Percentiles rank a stretch among this genome's conserved stretches.
These are phyloP conservation scores for Pulchroboletus neoregius DNA, from an alignment of 1,284 basidiomycete species.

Conservation along the genomic window DNA sequence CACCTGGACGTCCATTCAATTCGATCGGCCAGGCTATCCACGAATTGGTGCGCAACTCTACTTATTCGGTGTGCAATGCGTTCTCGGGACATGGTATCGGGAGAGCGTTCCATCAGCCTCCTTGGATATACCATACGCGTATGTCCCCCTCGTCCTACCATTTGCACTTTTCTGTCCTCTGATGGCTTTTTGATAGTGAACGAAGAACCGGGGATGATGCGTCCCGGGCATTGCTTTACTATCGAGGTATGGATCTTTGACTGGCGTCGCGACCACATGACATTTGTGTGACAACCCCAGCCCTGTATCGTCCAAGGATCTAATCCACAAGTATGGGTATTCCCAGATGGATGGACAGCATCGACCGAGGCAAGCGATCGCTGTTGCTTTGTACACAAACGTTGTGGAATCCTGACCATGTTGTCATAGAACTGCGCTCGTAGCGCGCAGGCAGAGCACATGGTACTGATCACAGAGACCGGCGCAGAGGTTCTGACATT, in stretches of 20 bases:
- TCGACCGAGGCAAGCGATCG: conserved; percentile 64
- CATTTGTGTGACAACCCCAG: conserved; percentile 35
- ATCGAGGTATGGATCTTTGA: conserved; percentile 58
- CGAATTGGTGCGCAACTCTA: conserved; percentile 41
- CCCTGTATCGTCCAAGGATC: conserved; percentile 75
- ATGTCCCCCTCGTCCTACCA: conserved; percentile 19
- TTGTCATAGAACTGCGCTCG: conserved; percentile 54
- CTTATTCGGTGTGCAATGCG: conserved; percentile 66
- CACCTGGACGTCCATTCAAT: conserved; percentile 69
- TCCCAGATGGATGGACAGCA: conserved; percentile 87
- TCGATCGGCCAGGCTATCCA: conserved; percentile 78
- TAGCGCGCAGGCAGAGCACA: conserved; percentile 84
- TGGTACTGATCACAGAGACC: conserved; percentile 74
- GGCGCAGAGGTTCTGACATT: conserved; percentile 65
- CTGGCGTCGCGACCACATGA: not conserved
- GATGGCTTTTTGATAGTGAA: conserved; percentile 50
- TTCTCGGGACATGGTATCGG: conserved; percentile 90
- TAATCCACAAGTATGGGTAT: conserved; percentile 65
- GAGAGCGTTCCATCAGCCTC: conserved; percentile 74
- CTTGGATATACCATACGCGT: conserved; percentile 80
- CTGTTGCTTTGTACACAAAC: not conserved
- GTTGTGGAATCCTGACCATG: not conserved
- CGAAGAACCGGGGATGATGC: conserved; percentile 74
- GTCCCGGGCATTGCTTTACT: conserved; percentile 82
- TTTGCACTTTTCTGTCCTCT: conserved; percentile 23